Base-by-base conservation (phyloP, 805 yeast species). In the Saccharomycopsis fodiens region DNA sequence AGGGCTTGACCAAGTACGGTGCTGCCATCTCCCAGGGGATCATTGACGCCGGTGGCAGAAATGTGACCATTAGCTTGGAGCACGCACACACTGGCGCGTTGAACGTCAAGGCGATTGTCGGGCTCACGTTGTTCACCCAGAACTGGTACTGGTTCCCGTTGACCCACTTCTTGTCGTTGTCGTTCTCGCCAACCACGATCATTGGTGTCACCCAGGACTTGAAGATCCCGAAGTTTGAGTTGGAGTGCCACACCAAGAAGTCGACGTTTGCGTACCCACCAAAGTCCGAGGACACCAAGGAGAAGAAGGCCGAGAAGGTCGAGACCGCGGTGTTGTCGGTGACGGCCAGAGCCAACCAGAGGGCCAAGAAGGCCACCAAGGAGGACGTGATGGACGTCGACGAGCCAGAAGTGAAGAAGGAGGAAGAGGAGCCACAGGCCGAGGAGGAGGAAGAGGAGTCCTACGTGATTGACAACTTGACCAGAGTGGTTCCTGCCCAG, bases 81-180 rank as follows among this genome's bases (percentile, higher is more conserved):
- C 86, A 89, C 62, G 58, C 79, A 20, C 89, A 88, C 55, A 87
- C 96, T 35, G 94, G 88, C 50, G 87, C 95, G 17, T 73, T 93
- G 54, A 91, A 93, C 65, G 79, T 82, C 60, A 84, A 85, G 63
- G 93, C 96, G 0, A 82, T 93, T 57, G 95, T 89, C 47, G 98
- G 98, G 34, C 68, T 93, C 54, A 79, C 93, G 0, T 76, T 93
- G 49, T 93, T 93, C 61, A 69, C 84, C 8, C 98, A 93, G 68
- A 85, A 85, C 60, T 93, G 98, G 98, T 86, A 88, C 66, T 93
- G 98, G 98, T 93, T 82, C 78, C 98, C 98, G 49, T 73, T 89
- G 48, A 78, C 97, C 1, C 97, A 93, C 65, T 93, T 93, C 69
- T 68, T 93, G 57, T 81, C 94, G 16, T 74, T 93, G 54, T 86